A percentile compares a stretch with the other conserved stretches of the same genome.
Evolutionary conservation across 169 alveolate genomes (phyloP).

Genomic region (Eimeria acervulina): DNA sequence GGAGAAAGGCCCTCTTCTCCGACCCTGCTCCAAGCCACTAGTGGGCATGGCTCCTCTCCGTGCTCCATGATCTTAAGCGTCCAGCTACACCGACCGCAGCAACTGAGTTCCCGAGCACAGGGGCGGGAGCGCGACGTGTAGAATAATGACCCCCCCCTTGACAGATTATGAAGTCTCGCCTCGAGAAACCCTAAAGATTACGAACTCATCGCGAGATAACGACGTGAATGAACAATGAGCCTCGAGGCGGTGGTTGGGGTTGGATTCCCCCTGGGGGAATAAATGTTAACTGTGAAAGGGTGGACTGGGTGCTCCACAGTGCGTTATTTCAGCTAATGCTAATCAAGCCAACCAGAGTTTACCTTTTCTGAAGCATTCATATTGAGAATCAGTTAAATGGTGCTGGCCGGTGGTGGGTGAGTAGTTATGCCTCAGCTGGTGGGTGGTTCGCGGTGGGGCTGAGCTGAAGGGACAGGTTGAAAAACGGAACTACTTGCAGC

Average conservation of each 20-base stretch:
- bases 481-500: not conserved
- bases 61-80: not conserved
- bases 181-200: not conserved
- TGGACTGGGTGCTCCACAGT: not conserved
- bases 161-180: not conserved
- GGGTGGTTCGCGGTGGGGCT: conserved; percentile 32
- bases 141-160: not conserved
- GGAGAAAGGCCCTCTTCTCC: not conserved
- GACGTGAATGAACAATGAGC: not conserved
- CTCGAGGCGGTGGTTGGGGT: not conserved
- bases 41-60: not conserved
- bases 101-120: not conserved
- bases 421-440: conserved; percentile 19
- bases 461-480: not conserved
- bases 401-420: conserved; percentile 39
- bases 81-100: not conserved
- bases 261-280: not conserved
- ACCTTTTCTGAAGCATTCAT: not conserved
- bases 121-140: not conserved
- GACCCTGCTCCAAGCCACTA: conserved; percentile 4
- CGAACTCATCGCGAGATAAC: not conserved
- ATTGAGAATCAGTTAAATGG: not conserved
- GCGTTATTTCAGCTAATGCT: not conserved
- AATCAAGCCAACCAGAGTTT: not conserved
- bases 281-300: not conserved